These are phyloP conservation scores for Microsporum ferrugineum DNA, from an alignment of 2,329 filamentous ascomycete species.

Conservation along the genomic window DNA sequence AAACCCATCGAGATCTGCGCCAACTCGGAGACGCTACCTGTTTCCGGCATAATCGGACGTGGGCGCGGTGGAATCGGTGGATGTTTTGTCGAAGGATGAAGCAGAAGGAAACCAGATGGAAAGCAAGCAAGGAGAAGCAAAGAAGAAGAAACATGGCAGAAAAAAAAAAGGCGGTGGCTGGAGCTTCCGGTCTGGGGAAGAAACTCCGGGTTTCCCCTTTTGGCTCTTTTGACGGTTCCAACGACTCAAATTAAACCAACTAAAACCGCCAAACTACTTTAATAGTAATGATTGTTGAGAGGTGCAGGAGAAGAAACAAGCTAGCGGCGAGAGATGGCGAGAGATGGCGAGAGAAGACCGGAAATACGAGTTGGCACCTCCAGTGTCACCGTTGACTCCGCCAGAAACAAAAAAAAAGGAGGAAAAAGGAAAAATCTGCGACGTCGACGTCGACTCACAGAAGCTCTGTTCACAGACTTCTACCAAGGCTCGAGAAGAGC, in stretches of 20 bases:
- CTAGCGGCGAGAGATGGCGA: background rate
- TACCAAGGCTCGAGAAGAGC: background rate
- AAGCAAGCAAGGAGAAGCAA: background rate
- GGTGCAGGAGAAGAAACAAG: background rate
- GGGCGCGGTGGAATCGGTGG: background rate
- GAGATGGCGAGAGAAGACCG: background rate
- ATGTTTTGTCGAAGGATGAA: background rate
- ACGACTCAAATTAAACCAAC: background rate
- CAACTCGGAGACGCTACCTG: background rate
- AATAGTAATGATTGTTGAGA: background rate
- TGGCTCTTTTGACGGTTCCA: background rate
- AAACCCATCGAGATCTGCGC: background rate
- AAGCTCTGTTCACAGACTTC: background rate
- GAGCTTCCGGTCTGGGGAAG: slow-evolving; percentile 1
- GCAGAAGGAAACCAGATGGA: background rate
- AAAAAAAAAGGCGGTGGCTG: background rate
- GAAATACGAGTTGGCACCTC: background rate
- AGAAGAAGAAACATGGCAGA: background rate
- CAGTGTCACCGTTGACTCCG: background rate
- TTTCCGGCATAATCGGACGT: background rate
- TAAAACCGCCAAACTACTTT: background rate
- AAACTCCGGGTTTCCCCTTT: background rate
- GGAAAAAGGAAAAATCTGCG: background rate
- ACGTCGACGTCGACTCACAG: background rate
- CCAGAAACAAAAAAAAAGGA: background rate